Conservation (phyloP, 2,329 filamentous ascomycete genomes). For the Fusarium odoratissimum region DNA sequence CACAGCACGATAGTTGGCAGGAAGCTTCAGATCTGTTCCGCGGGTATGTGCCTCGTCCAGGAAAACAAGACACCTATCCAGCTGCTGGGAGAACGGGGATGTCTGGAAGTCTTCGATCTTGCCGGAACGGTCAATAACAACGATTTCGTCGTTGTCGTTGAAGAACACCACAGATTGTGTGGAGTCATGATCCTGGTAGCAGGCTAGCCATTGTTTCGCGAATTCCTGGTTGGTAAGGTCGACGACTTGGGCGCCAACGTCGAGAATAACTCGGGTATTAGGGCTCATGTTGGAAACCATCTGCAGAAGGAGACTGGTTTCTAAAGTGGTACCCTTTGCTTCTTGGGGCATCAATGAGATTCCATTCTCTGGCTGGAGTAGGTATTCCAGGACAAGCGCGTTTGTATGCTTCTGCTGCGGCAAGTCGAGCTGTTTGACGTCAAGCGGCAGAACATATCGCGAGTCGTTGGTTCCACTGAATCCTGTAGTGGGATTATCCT, state of each 20-base stretch:
- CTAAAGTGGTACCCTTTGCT: not conserved
- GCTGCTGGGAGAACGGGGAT: slow-evolving; percentile 67
- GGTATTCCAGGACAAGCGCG: slow-evolving; percentile 69
- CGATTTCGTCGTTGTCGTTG: slow-evolving; percentile 64
- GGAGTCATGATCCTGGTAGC: not conserved
- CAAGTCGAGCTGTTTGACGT: slow-evolving; percentile 67
- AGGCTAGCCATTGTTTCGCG: slow-evolving; percentile 63
- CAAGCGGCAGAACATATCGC: slow-evolving; percentile 65
- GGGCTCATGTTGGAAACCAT: slow-evolving; percentile 53
- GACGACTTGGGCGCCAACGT: slow-evolving; percentile 77
- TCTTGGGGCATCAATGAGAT: slow-evolving; percentile 13
- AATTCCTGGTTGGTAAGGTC: slow-evolving; percentile 70
- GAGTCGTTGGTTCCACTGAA: slow-evolving; percentile 80
- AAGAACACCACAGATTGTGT: slow-evolving; percentile 65
- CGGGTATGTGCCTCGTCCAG: slow-evolving; percentile 78
- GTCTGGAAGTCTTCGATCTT: slow-evolving; percentile 61
- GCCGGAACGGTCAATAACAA: slow-evolving; percentile 62
- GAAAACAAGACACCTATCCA: slow-evolving; percentile 72
- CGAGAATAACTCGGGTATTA: slow-evolving; percentile 66
- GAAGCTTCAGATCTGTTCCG: slow-evolving; percentile 75
- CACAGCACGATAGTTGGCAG: slow-evolving; percentile 67
- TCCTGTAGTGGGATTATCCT: slow-evolving; percentile 65
- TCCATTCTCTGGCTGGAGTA: slow-evolving; percentile 66
- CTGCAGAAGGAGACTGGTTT: slow-evolving; percentile 57
- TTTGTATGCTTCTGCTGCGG: slow-evolving; percentile 71